Evolutionary conservation across 192 early-diverging fungal genomes (phyloP).

Genomic region (Backusella mclennaniae): DNA sequence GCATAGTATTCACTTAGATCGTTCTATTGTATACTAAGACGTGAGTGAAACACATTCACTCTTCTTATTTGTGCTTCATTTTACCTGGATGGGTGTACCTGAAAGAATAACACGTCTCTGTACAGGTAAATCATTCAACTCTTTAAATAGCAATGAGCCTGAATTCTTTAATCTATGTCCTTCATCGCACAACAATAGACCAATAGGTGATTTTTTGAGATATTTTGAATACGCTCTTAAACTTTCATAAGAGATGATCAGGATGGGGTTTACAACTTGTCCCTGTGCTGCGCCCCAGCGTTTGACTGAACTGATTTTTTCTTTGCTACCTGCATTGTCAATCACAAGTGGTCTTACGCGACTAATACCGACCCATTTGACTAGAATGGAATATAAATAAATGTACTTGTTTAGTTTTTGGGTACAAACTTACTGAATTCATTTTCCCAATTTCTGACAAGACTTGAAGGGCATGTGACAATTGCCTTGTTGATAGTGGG

Average conservation of each 20-base stretch:
- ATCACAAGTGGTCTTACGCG: slow-evolving; percentile 84
- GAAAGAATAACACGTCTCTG: slow-evolving; percentile 92
- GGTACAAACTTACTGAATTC: slow-evolving; percentile 59
- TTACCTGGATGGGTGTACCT: slow-evolving; percentile 90
- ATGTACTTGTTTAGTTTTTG: neutral
- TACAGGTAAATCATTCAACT: slow-evolving; percentile 65
- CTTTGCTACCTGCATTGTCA: slow-evolving; percentile 87
- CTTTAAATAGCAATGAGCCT: slow-evolving; percentile 46
- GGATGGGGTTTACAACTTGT: slow-evolving; percentile 76
- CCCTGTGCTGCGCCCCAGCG: slow-evolving; percentile 85
- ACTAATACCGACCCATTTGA: slow-evolving; percentile 90
- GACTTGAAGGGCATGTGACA: slow-evolving; percentile 92
- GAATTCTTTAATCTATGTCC: slow-evolving; percentile 95
- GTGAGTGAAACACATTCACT: neutral
- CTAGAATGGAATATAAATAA: neutral
- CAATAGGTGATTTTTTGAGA: slow-evolving; percentile 80
- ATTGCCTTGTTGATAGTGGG: slow-evolving; percentile 95
- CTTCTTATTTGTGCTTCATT: neutral
- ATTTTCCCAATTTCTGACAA: slow-evolving; percentile 99
- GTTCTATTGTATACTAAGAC: slow-evolving; percentile 44
- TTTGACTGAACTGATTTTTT: slow-evolving; percentile 75
- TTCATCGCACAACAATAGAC: slow-evolving; percentile 95
- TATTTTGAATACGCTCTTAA: slow-evolving; percentile 78
- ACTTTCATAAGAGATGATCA: slow-evolving; percentile 98
- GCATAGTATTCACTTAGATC: slow-evolving; percentile 92